Evolutionary conservation across 495 filamentous ascomycete genomes (phyloP), one percentile per base, ranked within the genome.

Genomic region (Aspergillus taichungensis): DNA sequence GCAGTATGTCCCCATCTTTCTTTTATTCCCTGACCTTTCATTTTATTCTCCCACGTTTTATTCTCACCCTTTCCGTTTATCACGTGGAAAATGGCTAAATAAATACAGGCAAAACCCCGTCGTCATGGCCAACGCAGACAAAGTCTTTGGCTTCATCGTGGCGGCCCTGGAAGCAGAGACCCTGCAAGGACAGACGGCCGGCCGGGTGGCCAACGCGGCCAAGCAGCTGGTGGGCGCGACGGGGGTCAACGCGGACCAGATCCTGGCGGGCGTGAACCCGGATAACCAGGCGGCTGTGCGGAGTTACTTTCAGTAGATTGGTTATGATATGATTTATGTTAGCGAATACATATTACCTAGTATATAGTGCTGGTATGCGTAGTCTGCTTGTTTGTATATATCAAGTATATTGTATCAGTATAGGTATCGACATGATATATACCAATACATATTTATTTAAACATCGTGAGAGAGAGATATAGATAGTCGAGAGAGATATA

Each of bases 161-260:
- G 83, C 87, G 62, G 92, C 92, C 33, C 76, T 98, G 28, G 89
- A 95, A 52, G 83, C 86, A 14, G 88, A 94, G 62, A 92, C 89
- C 12, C 68, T 98, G 30, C 87, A 90, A 56, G 90, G 90, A 3
- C 76, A 86, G 60, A 88, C 82, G 1, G 83, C 84, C 14, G 71
- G 69, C 29, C 77, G 84, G 37, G 85, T 90, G 31, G 82, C 87
- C 24, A 70, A 67, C 12, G 76, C 87, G 2, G 84, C 82, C 18
- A 91, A 91, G 62, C 63, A 72, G 40, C 74, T 98, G 13, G 69
- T 95, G 7, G 69, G 74, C 45, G 73, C 72, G 6, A 81, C 88
- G 6, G 78, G 78, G 24, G 56, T 88, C 14, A 83, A 94, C 59
- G 77, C 82, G 2, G 76, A 78, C 34, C 77, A 82, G 49, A 67